Conservation (phyloP, 352 stramenopile genomes). For the Globisporangium spinosum region DNA sequence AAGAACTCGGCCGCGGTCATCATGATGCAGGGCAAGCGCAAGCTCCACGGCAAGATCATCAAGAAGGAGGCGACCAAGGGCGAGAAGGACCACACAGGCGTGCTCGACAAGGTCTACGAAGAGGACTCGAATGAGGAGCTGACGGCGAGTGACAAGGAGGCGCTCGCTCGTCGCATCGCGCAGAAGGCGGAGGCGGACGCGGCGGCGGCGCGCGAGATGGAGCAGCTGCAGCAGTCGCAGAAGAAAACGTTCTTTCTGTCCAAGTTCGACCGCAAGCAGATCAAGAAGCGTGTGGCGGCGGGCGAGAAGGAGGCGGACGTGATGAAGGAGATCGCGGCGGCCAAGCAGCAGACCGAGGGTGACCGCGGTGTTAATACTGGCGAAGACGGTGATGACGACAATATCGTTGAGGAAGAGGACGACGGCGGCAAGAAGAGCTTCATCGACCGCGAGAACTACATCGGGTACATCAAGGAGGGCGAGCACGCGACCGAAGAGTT, state of each 20-base stretch:
- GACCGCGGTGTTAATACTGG: constrained; percentile 2
- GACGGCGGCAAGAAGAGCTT: constrained; percentile 36
- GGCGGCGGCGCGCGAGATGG: constrained; percentile 2
- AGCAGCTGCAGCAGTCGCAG: constrained; percentile 18
- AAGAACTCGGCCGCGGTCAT: constrained; percentile 68
- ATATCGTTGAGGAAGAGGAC: constrained; percentile 26
- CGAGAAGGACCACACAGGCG: constrained; percentile 24
- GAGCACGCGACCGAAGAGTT: constrained; percentile 78
- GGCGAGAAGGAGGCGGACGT: constrained; percentile 76
- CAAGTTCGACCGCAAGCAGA: constrained; percentile 92
- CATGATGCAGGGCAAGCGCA: constrained; percentile 88
- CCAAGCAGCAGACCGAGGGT: constrained; percentile 35
- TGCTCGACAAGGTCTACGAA: constrained; percentile 36
- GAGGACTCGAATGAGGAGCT: constrained; percentile 27
- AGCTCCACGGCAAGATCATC: constrained; percentile 84
- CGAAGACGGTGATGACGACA: not conserved
- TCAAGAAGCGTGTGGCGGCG: constrained; percentile 88
- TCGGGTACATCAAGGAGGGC: constrained; percentile 77
- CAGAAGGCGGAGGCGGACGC: constrained; percentile 14
- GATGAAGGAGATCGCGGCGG: constrained; percentile 49
- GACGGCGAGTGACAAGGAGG: constrained; percentile 22
- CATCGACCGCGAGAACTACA: constrained; percentile 86
- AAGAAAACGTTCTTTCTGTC: constrained; percentile 89
- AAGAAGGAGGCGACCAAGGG: constrained; percentile 60
- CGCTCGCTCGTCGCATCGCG: constrained; percentile 9